A percentile compares a stretch with the other conserved stretches of the same genome.
Conservation (phyloP, 345 rosid species). For the Triadica sebifera region DNA sequence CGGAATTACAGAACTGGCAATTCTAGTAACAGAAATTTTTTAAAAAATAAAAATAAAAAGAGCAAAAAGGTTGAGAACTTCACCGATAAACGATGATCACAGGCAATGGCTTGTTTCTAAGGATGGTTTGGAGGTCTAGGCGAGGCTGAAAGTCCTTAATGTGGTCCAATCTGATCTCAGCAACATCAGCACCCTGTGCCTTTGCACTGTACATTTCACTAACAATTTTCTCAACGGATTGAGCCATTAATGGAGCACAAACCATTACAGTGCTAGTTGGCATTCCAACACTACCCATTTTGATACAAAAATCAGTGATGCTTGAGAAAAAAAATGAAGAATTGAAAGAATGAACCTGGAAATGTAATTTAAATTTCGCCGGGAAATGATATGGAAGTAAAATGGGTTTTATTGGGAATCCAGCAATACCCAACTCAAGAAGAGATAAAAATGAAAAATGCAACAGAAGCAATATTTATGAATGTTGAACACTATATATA, state of each 20-base stretch:
- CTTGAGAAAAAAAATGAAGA: too few species aligned
- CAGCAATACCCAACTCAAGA: neutral
- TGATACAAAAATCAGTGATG: neutral
- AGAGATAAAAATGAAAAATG: neutral
- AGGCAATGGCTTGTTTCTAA: slow-evolving; percentile 45
- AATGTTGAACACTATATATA: neutral
- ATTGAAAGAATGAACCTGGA: too few species aligned
- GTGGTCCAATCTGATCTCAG: slow-evolving; percentile 51
- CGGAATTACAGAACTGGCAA: too few species aligned
- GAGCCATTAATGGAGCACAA: slow-evolving; percentile 44
- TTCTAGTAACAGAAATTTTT: neutral
- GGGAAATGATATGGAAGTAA: neutral
- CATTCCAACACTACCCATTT: slow-evolving; percentile 29
- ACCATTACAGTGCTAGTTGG: slow-evolving; percentile 18
- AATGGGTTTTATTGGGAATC: neutral
- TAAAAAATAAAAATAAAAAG: neutral
- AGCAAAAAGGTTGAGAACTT: neutral
- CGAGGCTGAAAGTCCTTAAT: slow-evolving; percentile 39
- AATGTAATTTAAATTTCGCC: too few species aligned
- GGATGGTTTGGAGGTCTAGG: slow-evolving; percentile 44
- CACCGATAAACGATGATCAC: slow-evolving; percentile 46
- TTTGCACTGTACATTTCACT: slow-evolving; percentile 42
- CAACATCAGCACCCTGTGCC: slow-evolving; percentile 50
- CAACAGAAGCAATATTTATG: neutral
- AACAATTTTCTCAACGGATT: slow-evolving; percentile 42